A percentile compares a stretch with the other conserved stretches of the same genome.
Conservation (phyloP, 257 asterid species). For the Avicennia marina region DNA sequence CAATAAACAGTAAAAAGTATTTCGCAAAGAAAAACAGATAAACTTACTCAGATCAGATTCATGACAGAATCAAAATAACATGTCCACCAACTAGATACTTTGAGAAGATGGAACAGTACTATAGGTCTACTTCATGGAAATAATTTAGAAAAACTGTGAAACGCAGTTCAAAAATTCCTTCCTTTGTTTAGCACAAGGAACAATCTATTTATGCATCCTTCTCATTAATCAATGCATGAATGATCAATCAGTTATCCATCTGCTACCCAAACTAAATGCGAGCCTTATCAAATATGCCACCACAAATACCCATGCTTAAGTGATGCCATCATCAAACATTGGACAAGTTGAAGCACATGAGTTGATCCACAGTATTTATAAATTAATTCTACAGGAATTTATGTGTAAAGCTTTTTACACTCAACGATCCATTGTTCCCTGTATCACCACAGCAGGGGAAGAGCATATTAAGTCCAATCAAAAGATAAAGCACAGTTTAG, state of each 20-base stretch:
- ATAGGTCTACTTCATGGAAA: not conserved
- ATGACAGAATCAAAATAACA: constrained; percentile 1
- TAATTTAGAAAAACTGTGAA: not conserved
- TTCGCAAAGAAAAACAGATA: constrained; percentile 1
- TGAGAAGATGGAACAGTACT: constrained; percentile 2
- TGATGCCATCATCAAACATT: not conserved
- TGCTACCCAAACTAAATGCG: too few species aligned
- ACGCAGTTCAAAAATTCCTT: constrained; percentile 13
- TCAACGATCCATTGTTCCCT: constrained; percentile 3
- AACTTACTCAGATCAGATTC: constrained; percentile 11
- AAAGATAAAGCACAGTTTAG: not conserved
- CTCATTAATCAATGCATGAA: not conserved
- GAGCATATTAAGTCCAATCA: constrained; percentile 2
- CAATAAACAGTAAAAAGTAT: constrained; percentile 17
- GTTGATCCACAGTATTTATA: constrained; percentile 6
- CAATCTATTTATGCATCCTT: not conserved
- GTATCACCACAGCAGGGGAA: constrained; percentile 6
- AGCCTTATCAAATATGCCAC: not conserved
- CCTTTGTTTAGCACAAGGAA: too few species aligned
- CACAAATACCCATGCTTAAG: constrained; percentile 4
- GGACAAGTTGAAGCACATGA: constrained; percentile 7
- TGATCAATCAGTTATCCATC: constrained; percentile 2
- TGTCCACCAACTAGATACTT: constrained; percentile 4
- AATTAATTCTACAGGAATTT: not conserved
- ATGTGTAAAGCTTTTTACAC: constrained; percentile 1